Base-by-base conservation (phyloP, 768 basidiomycete species). In the Rhodocollybia butyracea region DNA sequence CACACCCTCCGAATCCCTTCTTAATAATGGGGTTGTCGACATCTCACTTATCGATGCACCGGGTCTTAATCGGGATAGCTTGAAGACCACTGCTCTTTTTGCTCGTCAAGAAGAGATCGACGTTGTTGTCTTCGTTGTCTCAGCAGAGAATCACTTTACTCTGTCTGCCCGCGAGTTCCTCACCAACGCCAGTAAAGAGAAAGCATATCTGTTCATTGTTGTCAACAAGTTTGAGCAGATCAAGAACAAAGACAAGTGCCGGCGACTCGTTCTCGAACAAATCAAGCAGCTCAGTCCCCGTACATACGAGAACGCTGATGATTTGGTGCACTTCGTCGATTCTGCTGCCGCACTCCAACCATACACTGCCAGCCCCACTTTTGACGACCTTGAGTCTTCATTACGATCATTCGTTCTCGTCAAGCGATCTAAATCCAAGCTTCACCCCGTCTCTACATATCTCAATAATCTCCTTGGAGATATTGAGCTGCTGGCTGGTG, bases 11-110 rank as follows among this genome's bases (percentile, higher is more conserved):
- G 85, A 89, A 64, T 95, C 95, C 2, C 85, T 97, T 34, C 80
- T 97, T 54, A 91, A 90, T 76, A 98, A 96, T 66, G 94, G 94
- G 57, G 86, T 97, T 52, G 94, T 97, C 64, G 92, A 97, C 68
- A 98, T 98, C 63, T 95, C 95, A 11, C 89, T 98, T 64, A 98
- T 98, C 68, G 97, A 99, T 62, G 96, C 95, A 0, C 97, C 97
- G 2, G 97, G 97, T 51, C 84, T 99, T 51, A 99, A 99, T 71
- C 86, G 94, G 45, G 97, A 99, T 70, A 91, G 86, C 57, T 64
- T 94, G 65, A 89, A 96, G 74, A 99, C 97, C 1, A 99, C 96
- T 3, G 91, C 93, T 6, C 76, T 97, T 48, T 98, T 99, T 62
- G 84, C 95, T 31, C 90, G 94, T 17, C 97, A 98, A 70, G 90